Conservation (phyloP, 495 filamentous ascomycete genomes). For the Neurospora tetraspora region DNA sequence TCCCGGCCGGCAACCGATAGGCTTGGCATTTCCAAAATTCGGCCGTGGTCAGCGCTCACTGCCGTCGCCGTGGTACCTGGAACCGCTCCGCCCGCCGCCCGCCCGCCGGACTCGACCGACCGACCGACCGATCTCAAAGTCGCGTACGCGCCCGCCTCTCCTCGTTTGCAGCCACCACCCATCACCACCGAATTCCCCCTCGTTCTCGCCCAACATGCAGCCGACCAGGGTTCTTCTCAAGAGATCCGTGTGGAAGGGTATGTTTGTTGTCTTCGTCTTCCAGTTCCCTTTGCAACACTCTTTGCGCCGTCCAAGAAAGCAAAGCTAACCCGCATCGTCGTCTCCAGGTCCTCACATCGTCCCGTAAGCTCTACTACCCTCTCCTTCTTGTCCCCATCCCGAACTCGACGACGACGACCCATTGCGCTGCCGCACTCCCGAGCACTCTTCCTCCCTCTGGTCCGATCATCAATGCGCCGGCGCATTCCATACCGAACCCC, state of each 20-base stretch:
- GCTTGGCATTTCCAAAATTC: neutral
- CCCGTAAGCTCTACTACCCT: slow-evolving; percentile 41
- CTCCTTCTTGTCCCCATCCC: neutral
- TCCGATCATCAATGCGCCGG: neutral
- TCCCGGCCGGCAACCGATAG: neutral
- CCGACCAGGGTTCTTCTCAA: slow-evolving; percentile 42
- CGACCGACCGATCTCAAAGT: neutral
- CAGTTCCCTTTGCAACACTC: neutral
- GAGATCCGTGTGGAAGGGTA: slow-evolving; percentile 52
- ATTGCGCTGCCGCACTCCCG: neutral
- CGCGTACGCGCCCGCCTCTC: neutral
- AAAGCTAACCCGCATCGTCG: slow-evolving; percentile 3
- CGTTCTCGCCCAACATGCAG: slow-evolving; percentile 33
- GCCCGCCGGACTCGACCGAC: neutral
- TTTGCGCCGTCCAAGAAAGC: slow-evolving; percentile 3
- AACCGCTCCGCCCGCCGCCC: neutral
- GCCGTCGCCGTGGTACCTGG: neutral
- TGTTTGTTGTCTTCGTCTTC: neutral
- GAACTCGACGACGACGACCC: neutral
- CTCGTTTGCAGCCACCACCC: neutral
- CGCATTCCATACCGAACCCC: too few relatives aligned
- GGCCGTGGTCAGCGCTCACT: neutral
- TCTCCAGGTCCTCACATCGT: slow-evolving; percentile 57
- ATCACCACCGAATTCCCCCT: neutral
- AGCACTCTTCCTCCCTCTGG: neutral